Base-by-base conservation (phyloP, 257 asterid species). In the Solanum clarkiae region DNA sequence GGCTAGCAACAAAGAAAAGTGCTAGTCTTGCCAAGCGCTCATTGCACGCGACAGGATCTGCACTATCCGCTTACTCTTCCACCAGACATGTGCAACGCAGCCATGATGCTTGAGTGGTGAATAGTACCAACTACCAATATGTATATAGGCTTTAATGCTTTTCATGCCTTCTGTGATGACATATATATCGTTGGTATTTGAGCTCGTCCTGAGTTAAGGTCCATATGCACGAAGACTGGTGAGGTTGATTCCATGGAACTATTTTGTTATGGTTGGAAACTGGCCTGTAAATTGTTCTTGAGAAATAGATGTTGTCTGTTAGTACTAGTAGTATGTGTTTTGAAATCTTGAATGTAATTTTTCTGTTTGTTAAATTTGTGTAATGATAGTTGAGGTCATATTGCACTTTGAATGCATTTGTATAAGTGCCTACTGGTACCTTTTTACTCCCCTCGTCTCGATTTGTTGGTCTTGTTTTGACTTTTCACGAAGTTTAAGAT, bases 31-130 rank as follows among this genome's bases (percentile, higher is more conserved):
- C 93, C 14, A 95, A 91, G 89, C 91, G 62, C 56, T 91, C 94
- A 6, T 68, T 93, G 70, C 70, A 88, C 82, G 63, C 89, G 84
- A 94, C 97, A 10, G 94, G 97, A 68, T 91, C 98, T 1, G 93
- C 91, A 8, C 87, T 94, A 13, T 89, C 97, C 11, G 88, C 93
- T 14, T 93, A 91, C 87, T 87, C 97, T 36, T 80, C 92, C 75
- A 86, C 89, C 47, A 80, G 92, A 89, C 87, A 88, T 56, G 62
- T 89, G 62, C 87, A 55, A 4, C 83, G 32, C 45, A 85, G 80
- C 20, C 79, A 60, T 10, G 55, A 49, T 1, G 18, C 65, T 0
- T 29, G 26, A 79, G 29, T 79, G 63, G n/a, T 77, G 62, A 53
- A n/a, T n/a, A n/a, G 1, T 77, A 51, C 63, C 11, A 51, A 53